phyloP scores from a whole-genome alignment of 345 rosid genomes.

The Brassica incana region DNA sequence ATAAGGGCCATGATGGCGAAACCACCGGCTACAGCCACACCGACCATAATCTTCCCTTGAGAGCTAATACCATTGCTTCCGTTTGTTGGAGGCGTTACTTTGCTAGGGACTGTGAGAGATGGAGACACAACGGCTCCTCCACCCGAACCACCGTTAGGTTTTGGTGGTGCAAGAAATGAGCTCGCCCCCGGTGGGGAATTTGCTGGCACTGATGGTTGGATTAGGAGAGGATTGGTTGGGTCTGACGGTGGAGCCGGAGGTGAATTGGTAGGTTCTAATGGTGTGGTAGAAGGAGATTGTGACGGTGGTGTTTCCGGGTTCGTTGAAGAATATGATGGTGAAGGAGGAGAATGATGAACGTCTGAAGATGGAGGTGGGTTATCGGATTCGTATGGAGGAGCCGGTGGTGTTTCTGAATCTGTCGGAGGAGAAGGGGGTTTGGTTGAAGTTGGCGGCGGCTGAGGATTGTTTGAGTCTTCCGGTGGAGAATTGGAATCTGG shows the following conservation, averaged over 20 bases:
- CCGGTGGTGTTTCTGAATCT: slow-evolving; percentile 33
- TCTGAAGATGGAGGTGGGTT: slow-evolving; percentile 25
- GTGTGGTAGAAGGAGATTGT: slow-evolving; percentile 30
- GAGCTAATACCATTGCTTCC: neutral
- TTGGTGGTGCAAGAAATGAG: slow-evolving; percentile 17
- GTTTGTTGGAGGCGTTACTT: slow-evolving; percentile 17
- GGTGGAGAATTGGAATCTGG: slow-evolving; percentile 33
- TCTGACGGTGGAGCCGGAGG: slow-evolving; percentile 42
- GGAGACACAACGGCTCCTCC: slow-evolving; percentile 32
- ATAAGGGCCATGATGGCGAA: slow-evolving; percentile 51
- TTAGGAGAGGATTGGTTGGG: slow-evolving; percentile 29
- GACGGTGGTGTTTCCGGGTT: slow-evolving; percentile 21
- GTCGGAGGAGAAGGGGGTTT: slow-evolving; percentile 34
- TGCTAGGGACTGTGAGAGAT: slow-evolving; percentile 18
- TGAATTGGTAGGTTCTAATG: neutral
- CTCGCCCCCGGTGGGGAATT: slow-evolving; percentile 25
- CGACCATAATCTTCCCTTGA: slow-evolving; percentile 32
- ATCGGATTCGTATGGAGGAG: slow-evolving; percentile 21
- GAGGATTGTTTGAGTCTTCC: slow-evolving; percentile 4
- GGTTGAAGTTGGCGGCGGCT: slow-evolving; percentile 37
- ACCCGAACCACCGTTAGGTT: neutral
- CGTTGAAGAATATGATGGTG: slow-evolving; percentile 23
- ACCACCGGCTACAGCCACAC: slow-evolving; percentile 51
- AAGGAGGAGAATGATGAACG: slow-evolving; percentile 24
- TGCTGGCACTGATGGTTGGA: slow-evolving; percentile 23